Evolutionary conservation across 106 monocot genomes (phyloP).

Genomic region (Xerophyta viscosa): DNA sequence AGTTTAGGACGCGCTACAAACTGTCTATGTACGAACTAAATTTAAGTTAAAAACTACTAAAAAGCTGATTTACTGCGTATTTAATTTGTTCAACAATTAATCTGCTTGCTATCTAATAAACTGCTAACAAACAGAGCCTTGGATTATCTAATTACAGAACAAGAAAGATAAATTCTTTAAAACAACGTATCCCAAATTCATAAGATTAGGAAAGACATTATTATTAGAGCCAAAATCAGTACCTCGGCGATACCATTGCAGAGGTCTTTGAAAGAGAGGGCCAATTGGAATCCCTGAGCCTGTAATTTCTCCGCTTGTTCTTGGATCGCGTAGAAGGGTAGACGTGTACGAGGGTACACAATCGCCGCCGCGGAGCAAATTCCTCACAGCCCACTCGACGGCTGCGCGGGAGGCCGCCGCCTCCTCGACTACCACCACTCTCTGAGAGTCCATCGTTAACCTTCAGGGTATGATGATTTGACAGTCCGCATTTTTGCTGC

Average conservation of each 20-base stretch:
- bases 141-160: too few species aligned
- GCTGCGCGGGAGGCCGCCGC: slow-evolving; percentile 48
- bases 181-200: too few species aligned
- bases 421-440: slow-evolving; percentile 92
- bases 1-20: too few species aligned
- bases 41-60: too few species aligned
- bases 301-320: slow-evolving; percentile 39
- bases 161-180: too few species aligned
- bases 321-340: slow-evolving; percentile 45
- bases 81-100: too few species aligned
- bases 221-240: neutral
- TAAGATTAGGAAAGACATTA: slow-evolving; percentile 2
- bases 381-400: slow-evolving; percentile 63
- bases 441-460: slow-evolving; percentile 41
- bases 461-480: too few species aligned
- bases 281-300: slow-evolving; percentile 87
- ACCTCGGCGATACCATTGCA: slow-evolving; percentile 79
- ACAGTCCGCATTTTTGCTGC: too few species aligned
- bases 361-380: slow-evolving; percentile 68
- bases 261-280: slow-evolving; percentile 86
- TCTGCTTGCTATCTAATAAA: too few species aligned
- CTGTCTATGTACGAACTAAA: too few species aligned
- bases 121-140: too few species aligned
- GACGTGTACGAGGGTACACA: slow-evolving; percentile 66
- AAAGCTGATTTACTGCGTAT: too few species aligned